Percentiles rank a stretch among this genome's conserved stretches.
Conservation (phyloP, 2,329 filamentous ascomycete genomes). For the Hypoxylon sp. region DNA sequence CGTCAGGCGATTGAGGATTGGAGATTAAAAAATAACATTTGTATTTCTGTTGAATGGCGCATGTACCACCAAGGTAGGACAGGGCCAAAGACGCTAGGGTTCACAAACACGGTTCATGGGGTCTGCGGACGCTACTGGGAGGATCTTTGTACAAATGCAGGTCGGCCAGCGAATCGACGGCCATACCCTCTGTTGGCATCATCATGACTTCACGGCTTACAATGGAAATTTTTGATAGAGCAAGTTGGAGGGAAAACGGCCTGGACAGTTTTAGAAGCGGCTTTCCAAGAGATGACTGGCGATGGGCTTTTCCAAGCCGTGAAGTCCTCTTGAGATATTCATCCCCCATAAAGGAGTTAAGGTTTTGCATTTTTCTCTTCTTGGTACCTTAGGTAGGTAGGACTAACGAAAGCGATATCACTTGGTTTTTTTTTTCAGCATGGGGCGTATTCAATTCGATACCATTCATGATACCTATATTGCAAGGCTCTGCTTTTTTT, state of each 20-base stretch:
- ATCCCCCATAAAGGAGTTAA: constrained; percentile 37
- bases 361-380: constrained; percentile 33
- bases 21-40: constrained; percentile 39
- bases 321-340: constrained; percentile 19
- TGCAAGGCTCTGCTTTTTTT: background rate
- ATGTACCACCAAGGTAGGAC: constrained; percentile 43
- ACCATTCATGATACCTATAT: constrained; percentile 37
- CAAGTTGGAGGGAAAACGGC: constrained; percentile 35
- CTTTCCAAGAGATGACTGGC: constrained; percentile 25
- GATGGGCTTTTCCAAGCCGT: constrained; percentile 11
- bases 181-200: constrained; percentile 22
- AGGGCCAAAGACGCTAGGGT: constrained; percentile 24
- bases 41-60: constrained; percentile 43
- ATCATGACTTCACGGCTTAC: constrained; percentile 40
- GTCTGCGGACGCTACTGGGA: constrained; percentile 32
- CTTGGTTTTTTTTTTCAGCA: constrained; percentile 30
- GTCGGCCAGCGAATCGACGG: constrained; percentile 19
- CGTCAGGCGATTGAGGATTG: constrained; percentile 32
- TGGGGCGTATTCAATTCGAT: constrained; percentile 38
- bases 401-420: constrained; percentile 38
- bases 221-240: constrained; percentile 40
- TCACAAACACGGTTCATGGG: constrained; percentile 28
- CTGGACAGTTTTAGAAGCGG: constrained; percentile 32
- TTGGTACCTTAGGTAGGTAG: constrained; percentile 21
- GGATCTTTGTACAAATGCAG: constrained; percentile 40